These are phyloP conservation scores for Ophiostoma ulmi DNA, from an alignment of 2,329 filamentous ascomycete genomes.

Conservation along the genomic window DNA sequence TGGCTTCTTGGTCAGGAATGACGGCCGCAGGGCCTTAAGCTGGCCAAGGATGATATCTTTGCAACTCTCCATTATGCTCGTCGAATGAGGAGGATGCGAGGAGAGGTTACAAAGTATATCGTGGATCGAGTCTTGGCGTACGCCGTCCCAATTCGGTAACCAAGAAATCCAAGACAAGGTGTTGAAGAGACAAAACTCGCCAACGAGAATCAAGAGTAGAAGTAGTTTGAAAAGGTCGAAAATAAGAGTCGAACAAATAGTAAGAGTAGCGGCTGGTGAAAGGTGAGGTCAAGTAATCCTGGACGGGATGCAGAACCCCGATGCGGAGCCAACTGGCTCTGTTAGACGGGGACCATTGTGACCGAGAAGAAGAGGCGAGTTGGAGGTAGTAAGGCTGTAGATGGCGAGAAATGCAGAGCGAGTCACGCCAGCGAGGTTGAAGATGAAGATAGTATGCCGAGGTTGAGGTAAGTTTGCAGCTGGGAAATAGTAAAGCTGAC, in stretches of 20 bases:
- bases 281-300: background rate
- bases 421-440: background rate
- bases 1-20: slow-evolving; percentile 56
- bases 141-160: background rate
- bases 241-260: background rate
- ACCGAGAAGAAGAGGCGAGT: background rate
- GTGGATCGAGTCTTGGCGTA: background rate
- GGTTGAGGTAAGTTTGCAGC: background rate
- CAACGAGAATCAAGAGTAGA: background rate
- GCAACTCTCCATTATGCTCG: slow-evolving; percentile 24
- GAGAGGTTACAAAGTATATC: background rate
- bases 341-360: slow-evolving; percentile 20
- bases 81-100: background rate
- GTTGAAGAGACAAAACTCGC: background rate
- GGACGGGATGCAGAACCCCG: background rate
- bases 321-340: slow-evolving; percentile 22
- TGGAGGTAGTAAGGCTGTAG: background rate
- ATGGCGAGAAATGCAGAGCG: background rate
- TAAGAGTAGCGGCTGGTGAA: background rate
- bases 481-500: background rate
- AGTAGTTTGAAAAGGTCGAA: background rate
- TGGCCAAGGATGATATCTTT: slow-evolving; percentile 37
- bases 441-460: background rate
- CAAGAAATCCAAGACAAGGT: background rate
- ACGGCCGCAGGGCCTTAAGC: slow-evolving; percentile 48